These are phyloP conservation scores for Saturnispora sekii DNA, from an alignment of 805 yeast genomes.

Conservation along the genomic window DNA sequence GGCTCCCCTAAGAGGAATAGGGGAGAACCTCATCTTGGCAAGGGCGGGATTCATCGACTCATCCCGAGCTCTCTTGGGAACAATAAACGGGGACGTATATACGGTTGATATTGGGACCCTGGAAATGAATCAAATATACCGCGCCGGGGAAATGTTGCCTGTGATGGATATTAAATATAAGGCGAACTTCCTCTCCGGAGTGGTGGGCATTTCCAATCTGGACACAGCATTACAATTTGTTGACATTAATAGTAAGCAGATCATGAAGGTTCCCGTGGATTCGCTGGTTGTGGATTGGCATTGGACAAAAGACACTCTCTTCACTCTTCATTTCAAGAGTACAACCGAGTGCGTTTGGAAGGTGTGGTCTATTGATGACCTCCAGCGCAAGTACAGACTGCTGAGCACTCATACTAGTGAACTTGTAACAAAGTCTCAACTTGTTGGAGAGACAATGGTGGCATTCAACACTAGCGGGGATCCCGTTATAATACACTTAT, in stretches of 20 bases:
- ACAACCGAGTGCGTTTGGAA: background rate
- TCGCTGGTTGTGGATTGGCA: conserved; percentile 4
- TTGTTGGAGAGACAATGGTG: background rate
- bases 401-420: background rate
- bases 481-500: conserved; percentile 9
- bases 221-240: conserved; percentile 1
- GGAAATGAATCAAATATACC: conserved; percentile 6
- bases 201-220: background rate
- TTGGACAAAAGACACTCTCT: background rate
- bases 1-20: conserved; percentile 9
- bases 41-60: conserved; percentile 16
- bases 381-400: background rate
- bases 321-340: background rate
- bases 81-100: conserved; percentile 17
- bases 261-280: background rate
- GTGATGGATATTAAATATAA: conserved; percentile 6
- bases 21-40: conserved; percentile 1
- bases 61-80: conserved; percentile 17
- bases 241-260: conserved; percentile 2
- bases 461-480: background rate
- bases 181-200: conserved; percentile 2
- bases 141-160: conserved; percentile 5
- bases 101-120: conserved; percentile 2
- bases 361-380: background rate
- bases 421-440: background rate